phyloP scores from a whole-genome alignment of 2,329 filamentous ascomycete genomes.

The Hirsutella minnesotensis region DNA sequence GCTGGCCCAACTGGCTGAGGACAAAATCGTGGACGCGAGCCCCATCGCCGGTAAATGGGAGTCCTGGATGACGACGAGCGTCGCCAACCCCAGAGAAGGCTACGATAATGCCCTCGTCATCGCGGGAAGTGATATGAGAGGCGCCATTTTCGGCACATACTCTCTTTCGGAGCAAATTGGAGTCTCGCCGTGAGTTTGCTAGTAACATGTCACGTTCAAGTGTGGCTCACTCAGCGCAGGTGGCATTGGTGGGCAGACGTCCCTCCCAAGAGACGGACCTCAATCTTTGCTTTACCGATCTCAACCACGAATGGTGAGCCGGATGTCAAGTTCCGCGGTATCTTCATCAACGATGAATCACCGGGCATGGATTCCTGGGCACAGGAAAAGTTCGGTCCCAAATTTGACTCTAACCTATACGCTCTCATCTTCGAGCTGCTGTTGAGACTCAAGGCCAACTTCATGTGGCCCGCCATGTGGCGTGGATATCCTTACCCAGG shows the following conservation, averaged over 20 bases:
- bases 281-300: slow-evolving; percentile 33
- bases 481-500: slow-evolving; percentile 32
- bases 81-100: slow-evolving; percentile 32
- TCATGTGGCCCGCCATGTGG: slow-evolving; percentile 59
- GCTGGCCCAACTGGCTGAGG: slow-evolving; percentile 7
- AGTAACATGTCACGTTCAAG: background rate
- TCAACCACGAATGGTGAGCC: slow-evolving; percentile 29
- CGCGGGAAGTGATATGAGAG: slow-evolving; percentile 45
- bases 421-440: slow-evolving; percentile 50
- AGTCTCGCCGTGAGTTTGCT: slow-evolving; percentile 32
- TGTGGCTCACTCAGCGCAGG: slow-evolving; percentile 7
- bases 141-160: slow-evolving; percentile 49
- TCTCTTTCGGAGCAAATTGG: slow-evolving; percentile 50
- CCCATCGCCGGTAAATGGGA: slow-evolving; percentile 38
- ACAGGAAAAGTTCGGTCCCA: slow-evolving; percentile 31
- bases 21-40: slow-evolving; percentile 10
- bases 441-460: slow-evolving; percentile 47
- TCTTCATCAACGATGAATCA: slow-evolving; percentile 47
- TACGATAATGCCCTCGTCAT: slow-evolving; percentile 37
- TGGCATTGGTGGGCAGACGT: slow-evolving; percentile 53
- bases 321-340: slow-evolving; percentile 46
- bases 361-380: slow-evolving; percentile 42
- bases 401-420: slow-evolving; percentile 47
- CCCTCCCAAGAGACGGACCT: slow-evolving; percentile 28
- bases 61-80: slow-evolving; percentile 35